Percentiles rank a stretch among this genome's conserved stretches.
These are phyloP conservation scores for Monosporascus sp. DNA, from an alignment of 2,329 filamentous ascomycete species.

Conservation along the genomic window DNA sequence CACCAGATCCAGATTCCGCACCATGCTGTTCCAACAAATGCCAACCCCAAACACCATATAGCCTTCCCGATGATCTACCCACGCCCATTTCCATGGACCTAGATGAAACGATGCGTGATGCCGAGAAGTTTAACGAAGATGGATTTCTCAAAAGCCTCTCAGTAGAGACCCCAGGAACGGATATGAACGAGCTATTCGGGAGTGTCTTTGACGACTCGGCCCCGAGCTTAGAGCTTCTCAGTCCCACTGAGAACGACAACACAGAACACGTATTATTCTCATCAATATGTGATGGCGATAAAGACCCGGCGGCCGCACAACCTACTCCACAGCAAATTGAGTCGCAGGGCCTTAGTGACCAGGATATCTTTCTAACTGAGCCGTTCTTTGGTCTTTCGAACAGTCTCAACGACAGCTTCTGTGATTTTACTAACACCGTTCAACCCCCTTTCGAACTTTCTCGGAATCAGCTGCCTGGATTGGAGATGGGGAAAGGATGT, in stretches of 20 bases:
- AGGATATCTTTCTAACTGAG: background rate
- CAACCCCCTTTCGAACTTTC: background rate
- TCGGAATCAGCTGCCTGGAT: background rate
- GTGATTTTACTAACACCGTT: background rate
- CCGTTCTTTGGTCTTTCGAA: background rate
- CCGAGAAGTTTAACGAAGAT: background rate
- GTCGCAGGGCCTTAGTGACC: background rate
- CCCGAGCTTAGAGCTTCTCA: background rate
- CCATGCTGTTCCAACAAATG: background rate
- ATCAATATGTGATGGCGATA: background rate
- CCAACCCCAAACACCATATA: background rate
- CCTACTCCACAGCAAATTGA: background rate
- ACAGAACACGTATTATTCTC: background rate
- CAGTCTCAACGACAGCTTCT: background rate
- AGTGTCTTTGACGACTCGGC: background rate
- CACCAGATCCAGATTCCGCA: background rate
- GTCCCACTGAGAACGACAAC: background rate
- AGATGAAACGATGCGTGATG: background rate
- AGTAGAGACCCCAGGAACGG: background rate
- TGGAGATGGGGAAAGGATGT: background rate
- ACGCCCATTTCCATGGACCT: background rate
- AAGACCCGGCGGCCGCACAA: background rate
- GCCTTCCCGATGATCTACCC: background rate
- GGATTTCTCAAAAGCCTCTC: background rate
- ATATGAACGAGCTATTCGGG: background rate